Conservation (phyloP, 2,329 filamentous ascomycete species). For the Talaromyces atroroseus region DNA sequence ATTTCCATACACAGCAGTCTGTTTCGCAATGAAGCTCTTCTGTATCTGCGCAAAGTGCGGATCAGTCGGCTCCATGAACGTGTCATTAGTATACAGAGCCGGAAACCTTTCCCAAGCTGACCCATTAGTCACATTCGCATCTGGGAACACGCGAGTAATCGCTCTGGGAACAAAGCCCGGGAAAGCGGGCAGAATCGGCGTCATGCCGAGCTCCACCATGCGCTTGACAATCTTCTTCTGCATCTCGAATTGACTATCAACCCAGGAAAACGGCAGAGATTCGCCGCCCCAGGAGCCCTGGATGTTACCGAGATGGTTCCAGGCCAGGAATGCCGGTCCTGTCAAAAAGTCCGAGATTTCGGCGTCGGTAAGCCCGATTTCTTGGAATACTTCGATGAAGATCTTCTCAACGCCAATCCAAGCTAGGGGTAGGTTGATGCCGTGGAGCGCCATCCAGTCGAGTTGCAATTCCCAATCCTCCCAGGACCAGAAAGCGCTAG, state of each 20-base stretch:
- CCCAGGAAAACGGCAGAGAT: slow-evolving; percentile 41
- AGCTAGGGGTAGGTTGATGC: slow-evolving; percentile 48
- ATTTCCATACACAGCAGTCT: slow-evolving; percentile 44
- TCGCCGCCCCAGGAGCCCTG: slow-evolving; percentile 47
- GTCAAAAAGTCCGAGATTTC: slow-evolving; percentile 46
- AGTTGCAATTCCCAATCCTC: slow-evolving; percentile 50
- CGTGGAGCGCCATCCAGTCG: slow-evolving; percentile 50
- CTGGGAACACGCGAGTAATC: slow-evolving; percentile 38
- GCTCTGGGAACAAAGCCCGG: slow-evolving; percentile 46
- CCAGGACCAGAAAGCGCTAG: slow-evolving; percentile 49
- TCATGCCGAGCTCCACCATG: slow-evolving; percentile 52
- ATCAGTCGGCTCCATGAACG: slow-evolving; percentile 46
- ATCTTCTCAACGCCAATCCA: slow-evolving; percentile 51
- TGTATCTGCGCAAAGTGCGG: slow-evolving; percentile 41
- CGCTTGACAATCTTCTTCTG: slow-evolving; percentile 46
- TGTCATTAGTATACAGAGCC: slow-evolving; percentile 40
- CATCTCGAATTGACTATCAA: slow-evolving; percentile 44
- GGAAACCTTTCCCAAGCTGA: slow-evolving; percentile 43
- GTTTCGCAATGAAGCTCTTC: slow-evolving; percentile 43
- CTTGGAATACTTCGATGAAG: slow-evolving; percentile 44
- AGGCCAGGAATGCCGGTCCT: slow-evolving; percentile 49
- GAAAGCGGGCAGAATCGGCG: slow-evolving; percentile 47
- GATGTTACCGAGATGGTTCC: slow-evolving; percentile 53
- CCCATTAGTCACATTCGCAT: slow-evolving; percentile 41
- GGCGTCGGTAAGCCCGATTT: slow-evolving; percentile 39